Percentiles rank a stretch among this genome's conserved stretches.
phyloP scores from a whole-genome alignment of 495 filamentous ascomycete species.

The Penicillium ucsense region DNA sequence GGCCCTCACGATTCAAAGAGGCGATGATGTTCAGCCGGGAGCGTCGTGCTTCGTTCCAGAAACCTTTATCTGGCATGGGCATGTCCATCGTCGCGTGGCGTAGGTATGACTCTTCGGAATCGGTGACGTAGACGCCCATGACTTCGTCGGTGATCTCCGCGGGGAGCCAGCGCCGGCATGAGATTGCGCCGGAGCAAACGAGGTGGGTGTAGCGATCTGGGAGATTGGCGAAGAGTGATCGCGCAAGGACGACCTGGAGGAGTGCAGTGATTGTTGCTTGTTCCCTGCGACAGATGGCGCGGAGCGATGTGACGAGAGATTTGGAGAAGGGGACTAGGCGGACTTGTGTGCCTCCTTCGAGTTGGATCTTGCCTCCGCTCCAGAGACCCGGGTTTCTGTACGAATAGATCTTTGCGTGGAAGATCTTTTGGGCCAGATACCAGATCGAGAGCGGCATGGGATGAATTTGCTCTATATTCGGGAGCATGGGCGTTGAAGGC shows the following conservation, averaged over 20 bases:
- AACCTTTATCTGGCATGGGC: constrained; percentile 5
- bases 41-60: constrained; percentile 30
- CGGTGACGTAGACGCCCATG: constrained; percentile 31
- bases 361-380: constrained; percentile 15
- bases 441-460: constrained; percentile 17
- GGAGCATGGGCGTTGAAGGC: constrained; percentile 21
- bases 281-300: constrained; percentile 19
- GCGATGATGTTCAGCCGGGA: constrained; percentile 20
- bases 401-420: constrained; percentile 19
- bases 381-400: constrained; percentile 12
- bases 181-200: constrained; percentile 17
- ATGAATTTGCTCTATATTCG: constrained; percentile 17
- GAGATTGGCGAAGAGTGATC: constrained; percentile 22
- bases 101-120: constrained; percentile 10
- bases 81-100: constrained; percentile 3
- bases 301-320: constrained; percentile 8
- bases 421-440: constrained; percentile 17
- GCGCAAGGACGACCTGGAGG: constrained; percentile 24
- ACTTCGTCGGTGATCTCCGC: constrained; percentile 22
- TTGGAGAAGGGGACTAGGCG: constrained; percentile 16
- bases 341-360: constrained; percentile 10
- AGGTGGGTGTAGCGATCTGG: constrained; percentile 14
- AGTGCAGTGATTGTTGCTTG: constrained; percentile 28
- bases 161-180: constrained; percentile 26
- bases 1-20: constrained; percentile 21